Conservation (phyloP, 2,329 filamentous ascomycete genomes). For the Epichloe elymi region DNA sequence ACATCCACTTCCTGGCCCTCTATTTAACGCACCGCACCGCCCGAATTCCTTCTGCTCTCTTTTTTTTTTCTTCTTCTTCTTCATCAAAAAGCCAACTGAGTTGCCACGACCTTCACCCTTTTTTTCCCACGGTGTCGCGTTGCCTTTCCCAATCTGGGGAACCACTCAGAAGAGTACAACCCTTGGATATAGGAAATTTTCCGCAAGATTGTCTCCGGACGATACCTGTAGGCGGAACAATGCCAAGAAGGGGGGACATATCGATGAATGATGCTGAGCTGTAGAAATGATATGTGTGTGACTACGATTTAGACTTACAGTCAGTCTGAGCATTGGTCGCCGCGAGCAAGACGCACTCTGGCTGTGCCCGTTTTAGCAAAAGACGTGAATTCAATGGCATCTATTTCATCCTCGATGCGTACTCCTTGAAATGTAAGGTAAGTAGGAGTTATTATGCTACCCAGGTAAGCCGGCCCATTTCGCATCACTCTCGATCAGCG, state of each 20-base stretch:
- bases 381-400: not conserved
- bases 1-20: constrained; percentile 6
- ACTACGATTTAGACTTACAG: no score
- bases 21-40: constrained; percentile 11
- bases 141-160: constrained; percentile 40
- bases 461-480: no score
- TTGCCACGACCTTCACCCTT: constrained; percentile 50
- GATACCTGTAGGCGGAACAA: constrained; percentile 34
- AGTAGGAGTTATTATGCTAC: no score
- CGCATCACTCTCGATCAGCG: constrained; percentile 8
- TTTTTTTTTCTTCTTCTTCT: constrained; percentile 29
- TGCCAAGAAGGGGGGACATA: constrained; percentile 48
- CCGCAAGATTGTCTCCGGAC: constrained; percentile 25
- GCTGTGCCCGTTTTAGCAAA: no score
- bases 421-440: no score
- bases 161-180: constrained; percentile 44
- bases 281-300: not conserved
- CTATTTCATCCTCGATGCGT: no score
- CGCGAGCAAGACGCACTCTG: no score
- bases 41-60: constrained; percentile 18
- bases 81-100: constrained; percentile 53
- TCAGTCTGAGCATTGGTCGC: no score
- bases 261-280: not conserved
- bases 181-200: constrained; percentile 53
- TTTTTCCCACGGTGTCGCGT: constrained; percentile 43